These are phyloP conservation scores for Annulohypoxylon maeteangense DNA, from an alignment of 495 filamentous ascomycete genomes.

Conservation along the genomic window DNA sequence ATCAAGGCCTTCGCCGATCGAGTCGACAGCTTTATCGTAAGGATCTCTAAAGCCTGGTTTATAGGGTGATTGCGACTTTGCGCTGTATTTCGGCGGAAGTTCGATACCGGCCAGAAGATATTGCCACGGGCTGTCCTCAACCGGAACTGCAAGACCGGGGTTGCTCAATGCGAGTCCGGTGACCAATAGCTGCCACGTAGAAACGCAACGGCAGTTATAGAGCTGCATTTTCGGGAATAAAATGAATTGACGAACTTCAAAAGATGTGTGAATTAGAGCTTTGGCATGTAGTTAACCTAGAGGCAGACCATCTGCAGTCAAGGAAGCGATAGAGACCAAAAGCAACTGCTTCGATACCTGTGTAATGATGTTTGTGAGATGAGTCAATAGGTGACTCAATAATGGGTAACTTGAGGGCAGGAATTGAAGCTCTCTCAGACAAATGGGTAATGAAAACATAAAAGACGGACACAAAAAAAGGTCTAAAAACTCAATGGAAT, in stretches of 20 bases:
- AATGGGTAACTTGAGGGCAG: neutral
- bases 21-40: slow-evolving; percentile 62
- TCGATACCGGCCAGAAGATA: slow-evolving; percentile 59
- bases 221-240: slow-evolving; percentile 48
- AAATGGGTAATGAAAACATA: neutral
- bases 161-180: slow-evolving; percentile 47
- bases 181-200: slow-evolving; percentile 44
- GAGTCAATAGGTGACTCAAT: slow-evolving; percentile 1
- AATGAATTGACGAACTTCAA: neutral
- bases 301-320: neutral
- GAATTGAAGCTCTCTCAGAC: slow-evolving; percentile 8
- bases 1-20: slow-evolving; percentile 65
- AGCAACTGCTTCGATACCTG: neutral
- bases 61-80: slow-evolving; percentile 54
- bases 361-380: neutral
- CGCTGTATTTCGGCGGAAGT: slow-evolving; percentile 55
- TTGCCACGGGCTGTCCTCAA: slow-evolving; percentile 63
- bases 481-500: slow-evolving; percentile 8
- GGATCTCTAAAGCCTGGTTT: slow-evolving; percentile 57
- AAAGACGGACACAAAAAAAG: neutral
- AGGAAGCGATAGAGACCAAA: neutral
- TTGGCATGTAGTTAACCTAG: neutral
- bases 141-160: slow-evolving; percentile 51
- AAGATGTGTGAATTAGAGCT: neutral
- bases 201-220: slow-evolving; percentile 21